Percentiles rank a stretch among this genome's conserved stretches.
Conservation (phyloP, 352 stramenopile genomes). For the Pythium brachiatum region DNA sequence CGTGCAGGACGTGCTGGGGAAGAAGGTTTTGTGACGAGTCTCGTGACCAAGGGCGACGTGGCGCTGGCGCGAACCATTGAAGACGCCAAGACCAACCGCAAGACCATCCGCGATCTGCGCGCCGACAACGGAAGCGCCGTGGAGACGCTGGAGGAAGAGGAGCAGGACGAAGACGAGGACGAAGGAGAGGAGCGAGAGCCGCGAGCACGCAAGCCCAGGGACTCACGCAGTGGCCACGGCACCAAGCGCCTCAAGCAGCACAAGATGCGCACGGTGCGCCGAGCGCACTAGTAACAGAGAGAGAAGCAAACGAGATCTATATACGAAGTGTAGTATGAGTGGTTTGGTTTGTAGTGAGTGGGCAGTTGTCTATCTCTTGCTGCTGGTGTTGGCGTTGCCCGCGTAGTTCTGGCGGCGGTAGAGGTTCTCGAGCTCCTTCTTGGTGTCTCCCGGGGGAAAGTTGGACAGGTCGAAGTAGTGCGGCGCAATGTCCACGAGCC, state of each 20-base stretch:
- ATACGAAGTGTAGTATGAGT: not conserved
- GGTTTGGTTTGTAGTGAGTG: not conserved
- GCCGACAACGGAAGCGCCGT: slow-evolving; percentile 10
- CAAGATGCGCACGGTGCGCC: slow-evolving; percentile 25
- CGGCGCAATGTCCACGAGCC: slow-evolving; percentile 91
- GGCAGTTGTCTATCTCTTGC: slow-evolving; percentile 11
- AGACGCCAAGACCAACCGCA: slow-evolving; percentile 58
- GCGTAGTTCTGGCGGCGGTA: slow-evolving; percentile 46
- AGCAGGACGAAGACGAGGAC: not conserved
- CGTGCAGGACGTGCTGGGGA: slow-evolving; percentile 63
- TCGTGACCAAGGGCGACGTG: slow-evolving; percentile 75
- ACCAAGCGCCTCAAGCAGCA: slow-evolving; percentile 30
- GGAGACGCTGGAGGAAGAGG: not conserved
- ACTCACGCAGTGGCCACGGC: slow-evolving; percentile 17
- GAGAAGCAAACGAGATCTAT: slow-evolving; percentile 10
- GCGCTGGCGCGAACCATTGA: slow-evolving; percentile 59
- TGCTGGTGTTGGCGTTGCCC: not conserved
- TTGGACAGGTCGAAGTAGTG: slow-evolving; percentile 99
- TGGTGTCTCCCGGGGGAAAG: slow-evolving; percentile 96
- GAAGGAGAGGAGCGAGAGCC: slow-evolving; percentile 5
- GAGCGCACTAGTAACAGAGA: not conserved
- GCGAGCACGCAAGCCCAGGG: not conserved
- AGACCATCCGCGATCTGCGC: slow-evolving; percentile 54
- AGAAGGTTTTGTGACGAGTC: slow-evolving; percentile 61
- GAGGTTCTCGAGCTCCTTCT: slow-evolving; percentile 92